Percentiles rank a stretch among this genome's conserved stretches.
Evolutionary conservation across 139 green algal species (phyloP).

Genomic region (Picochlorum sp.): DNA sequence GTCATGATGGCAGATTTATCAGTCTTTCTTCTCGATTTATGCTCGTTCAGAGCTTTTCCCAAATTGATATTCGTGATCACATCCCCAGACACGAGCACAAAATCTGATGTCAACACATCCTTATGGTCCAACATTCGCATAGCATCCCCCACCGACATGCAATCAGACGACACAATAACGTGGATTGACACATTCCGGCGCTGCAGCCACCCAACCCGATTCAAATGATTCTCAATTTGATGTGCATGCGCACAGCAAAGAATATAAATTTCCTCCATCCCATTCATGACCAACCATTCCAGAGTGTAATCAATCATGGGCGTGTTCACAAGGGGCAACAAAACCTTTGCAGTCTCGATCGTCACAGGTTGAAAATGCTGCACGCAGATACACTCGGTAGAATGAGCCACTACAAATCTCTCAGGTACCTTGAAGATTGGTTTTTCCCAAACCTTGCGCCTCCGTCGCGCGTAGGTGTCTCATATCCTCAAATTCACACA

Average conservation of each 20-base stretch:
- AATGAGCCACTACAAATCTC: neutral
- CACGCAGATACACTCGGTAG: neutral
- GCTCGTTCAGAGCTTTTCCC: slow-evolving; percentile 44
- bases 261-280: slow-evolving; percentile 74
- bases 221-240: slow-evolving; percentile 42
- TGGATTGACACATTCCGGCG: slow-evolving; percentile 35
- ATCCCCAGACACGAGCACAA: slow-evolving; percentile 65
- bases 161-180: slow-evolving; percentile 61
- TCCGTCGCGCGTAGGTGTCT: neutral
- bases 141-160: slow-evolving; percentile 78
- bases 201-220: slow-evolving; percentile 52
- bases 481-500: neutral
- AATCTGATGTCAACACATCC: slow-evolving; percentile 70
- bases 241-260: slow-evolving; percentile 79
- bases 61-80: slow-evolving; percentile 81
- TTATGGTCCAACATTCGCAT: slow-evolving; percentile 81
- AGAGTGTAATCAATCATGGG: slow-evolving; percentile 93
- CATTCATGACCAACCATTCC: slow-evolving; percentile 79
- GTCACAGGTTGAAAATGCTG: slow-evolving; percentile 81
- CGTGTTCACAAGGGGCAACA: slow-evolving; percentile 81
- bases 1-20: slow-evolving; percentile 91
- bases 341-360: slow-evolving; percentile 67
- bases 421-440: no score
- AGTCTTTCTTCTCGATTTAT: slow-evolving; percentile 53
- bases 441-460: no score